Base-by-base conservation (phyloP, 73 alveolate species). In the Urostyla sp. region DNA sequence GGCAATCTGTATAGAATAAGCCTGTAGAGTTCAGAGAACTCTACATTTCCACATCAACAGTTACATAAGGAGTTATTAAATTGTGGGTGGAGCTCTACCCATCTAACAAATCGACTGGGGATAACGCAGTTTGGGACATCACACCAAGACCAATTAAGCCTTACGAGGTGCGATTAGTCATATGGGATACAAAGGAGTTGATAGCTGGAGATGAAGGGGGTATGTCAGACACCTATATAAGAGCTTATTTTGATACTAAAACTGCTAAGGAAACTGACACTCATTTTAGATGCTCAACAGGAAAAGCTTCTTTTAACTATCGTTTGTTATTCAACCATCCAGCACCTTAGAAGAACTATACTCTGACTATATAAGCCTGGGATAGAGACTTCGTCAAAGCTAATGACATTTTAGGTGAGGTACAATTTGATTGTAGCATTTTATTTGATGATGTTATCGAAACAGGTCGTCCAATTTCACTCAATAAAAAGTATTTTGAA, bases 181-280 rank as follows among this genome's bases (percentile, higher is more conserved):
- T 96, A 15, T 96, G 99, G 99, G 98, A 92, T 76, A 96, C 98
- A 28, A 91, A 87, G 51, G 98, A 89, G 43, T 92, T 95, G 67
- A 91, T 88, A 44, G 87, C 88, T 74, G 86, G 72, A 72, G 99
- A 96, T 77, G 57, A 66, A 18, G 99, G 93, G 89, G 99, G 95
- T 27, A 92, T 97, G 34, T 87, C 96, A 38, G 99, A 96, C 80
- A 59, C 93, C 7, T 96, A 91, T 84, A 84, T 93, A 30, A 81
- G 94, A 72, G 95, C 96, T 3, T 93, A 72, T 89, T 72, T 96
- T 11, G 97, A 95, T 54, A 48, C 86, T 0, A 43, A 78, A 10
- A 75, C 83, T 15, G 85, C 94, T 20, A 94, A 95, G 80, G 95
- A 93, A 63, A 95, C 99, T 20, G 99, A 96, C 78, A 92, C 96